Base-by-base conservation (phyloP, 177 flowering plant genomes). In the Telopea speciosissima region DNA sequence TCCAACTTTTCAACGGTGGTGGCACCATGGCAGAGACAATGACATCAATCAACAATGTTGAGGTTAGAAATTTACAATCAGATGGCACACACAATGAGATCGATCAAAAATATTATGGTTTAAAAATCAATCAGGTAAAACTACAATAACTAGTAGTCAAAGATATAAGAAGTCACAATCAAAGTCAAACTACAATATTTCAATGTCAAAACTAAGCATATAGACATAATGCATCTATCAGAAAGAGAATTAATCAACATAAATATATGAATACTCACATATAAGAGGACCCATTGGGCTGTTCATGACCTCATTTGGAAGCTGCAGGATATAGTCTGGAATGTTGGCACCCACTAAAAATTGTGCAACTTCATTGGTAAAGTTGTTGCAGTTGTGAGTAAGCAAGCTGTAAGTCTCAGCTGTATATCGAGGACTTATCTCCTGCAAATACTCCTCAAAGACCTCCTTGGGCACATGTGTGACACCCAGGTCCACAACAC, bases 271-370 rank as follows among this genome's bases (percentile, higher is more conserved):
- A 26, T 17, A 85, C 98, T 90, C 72, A 94, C 98, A 64, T 60
- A 96, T 83, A 66, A 93, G 76, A 24, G 91, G 84, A 65, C 98
- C 98, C 98, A 90, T 93, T 63, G 98, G 99, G 68, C 98, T 96
- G 82, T 74, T 85, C 81, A 89, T 79, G 42, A 96, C 93, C 76
- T 93, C 97, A 71, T 85, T 89, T 22, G 99, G 99, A 24, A 96
- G 97, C 80, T 89, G 83, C 69, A 96, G 76, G 44, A 96, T 96
- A 56, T 89, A 93, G 26, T 91, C 93, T 1, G 99, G 99, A 74
- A 96, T 87, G 23, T 78, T 74, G 17, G 68, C 70, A 25, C 97
- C 91, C 44, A 93, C 97, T 76, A 96, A 80, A 79, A 96, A 96
- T 70, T 91, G 99, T 11, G 96, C 85, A 75, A 93, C 90, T 81